Percentiles rank a stretch among this genome's conserved stretches.
Evolutionary conservation across 1,284 basidiomycete species (phyloP).

Genomic region (Trichosporon inkin): DNA sequence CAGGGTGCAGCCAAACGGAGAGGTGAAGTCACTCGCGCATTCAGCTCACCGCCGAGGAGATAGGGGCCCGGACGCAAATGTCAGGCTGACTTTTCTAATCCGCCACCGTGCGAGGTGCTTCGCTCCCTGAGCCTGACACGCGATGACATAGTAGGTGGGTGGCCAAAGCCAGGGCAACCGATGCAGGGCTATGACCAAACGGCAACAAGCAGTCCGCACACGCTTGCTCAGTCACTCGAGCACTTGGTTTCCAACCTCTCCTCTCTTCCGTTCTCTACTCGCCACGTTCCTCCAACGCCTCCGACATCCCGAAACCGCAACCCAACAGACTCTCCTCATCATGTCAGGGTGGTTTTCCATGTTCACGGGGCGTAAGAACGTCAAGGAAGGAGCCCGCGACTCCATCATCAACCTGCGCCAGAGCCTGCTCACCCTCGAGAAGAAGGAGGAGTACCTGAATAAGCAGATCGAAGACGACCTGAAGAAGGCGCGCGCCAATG

Average conservation of each 20-base stretch:
- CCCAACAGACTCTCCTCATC: slow-evolving; percentile 48
- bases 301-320: not conserved
- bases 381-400: slow-evolving; percentile 73
- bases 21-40: slow-evolving; percentile 9
- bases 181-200: not conserved
- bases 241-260: slow-evolving; percentile 11
- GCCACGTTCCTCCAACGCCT: not conserved
- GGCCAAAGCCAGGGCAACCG: not conserved
- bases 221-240: not conserved
- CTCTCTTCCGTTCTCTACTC: not conserved
- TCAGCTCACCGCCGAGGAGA: not conserved
- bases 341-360: slow-evolving; percentile 86
- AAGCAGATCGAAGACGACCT: slow-evolving; percentile 96
- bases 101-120: not conserved
- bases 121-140: slow-evolving; percentile 1
- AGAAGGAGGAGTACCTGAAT: slow-evolving; percentile 96
- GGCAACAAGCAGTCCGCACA: slow-evolving; percentile 4
- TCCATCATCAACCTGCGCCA: slow-evolving; percentile 81
- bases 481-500: slow-evolving; percentile 88
- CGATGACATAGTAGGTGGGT: slow-evolving; percentile 7
- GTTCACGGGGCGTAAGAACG: slow-evolving; percentile 62
- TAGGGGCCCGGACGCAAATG: slow-evolving; percentile 1
- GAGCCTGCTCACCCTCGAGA: slow-evolving; percentile 93
- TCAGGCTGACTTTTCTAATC: slow-evolving; percentile 7
- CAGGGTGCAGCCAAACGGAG: not conserved